Evolutionary conservation across 345 rosid species (phyloP).

Genomic region (Abelmoschus esculentus): DNA sequence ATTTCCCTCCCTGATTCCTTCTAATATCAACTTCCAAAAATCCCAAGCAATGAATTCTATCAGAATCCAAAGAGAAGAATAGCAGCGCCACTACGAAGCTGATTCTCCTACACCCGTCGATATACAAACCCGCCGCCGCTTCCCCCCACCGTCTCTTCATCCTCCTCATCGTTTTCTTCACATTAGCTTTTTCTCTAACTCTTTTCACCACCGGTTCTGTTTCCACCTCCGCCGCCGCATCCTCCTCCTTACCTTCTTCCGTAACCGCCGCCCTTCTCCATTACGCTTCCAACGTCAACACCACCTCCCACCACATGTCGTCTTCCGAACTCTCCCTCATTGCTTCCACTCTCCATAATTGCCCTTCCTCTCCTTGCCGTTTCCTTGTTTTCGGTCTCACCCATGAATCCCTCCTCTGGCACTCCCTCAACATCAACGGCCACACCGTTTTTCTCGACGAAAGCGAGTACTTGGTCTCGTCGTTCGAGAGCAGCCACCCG

Average conservation of each 20-base stretch:
- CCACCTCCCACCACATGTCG: conserved; percentile 54
- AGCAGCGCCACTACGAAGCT: conserved; percentile 51
- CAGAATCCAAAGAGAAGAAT: not conserved
- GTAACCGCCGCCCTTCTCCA: conserved; percentile 62
- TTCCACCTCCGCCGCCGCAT: conserved; percentile 18
- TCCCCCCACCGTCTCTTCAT: conserved; percentile 38
- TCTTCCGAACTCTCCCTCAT: conserved; percentile 53
- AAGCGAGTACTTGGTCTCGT: conserved; percentile 49
- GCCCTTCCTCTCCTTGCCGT: conserved; percentile 39
- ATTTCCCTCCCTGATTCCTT: not conserved
- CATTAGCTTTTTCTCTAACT: conserved; percentile 61
- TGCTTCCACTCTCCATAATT: conserved; percentile 36
- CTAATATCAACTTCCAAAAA: not conserved
- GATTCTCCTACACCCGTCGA: conserved; percentile 63
- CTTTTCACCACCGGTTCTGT: conserved; percentile 40
- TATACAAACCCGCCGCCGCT: conserved; percentile 38
- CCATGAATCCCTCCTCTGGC: conserved; percentile 83
- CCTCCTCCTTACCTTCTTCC: conserved; percentile 34
- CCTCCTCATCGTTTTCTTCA: conserved; percentile 52
- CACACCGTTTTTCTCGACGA: conserved; percentile 77
- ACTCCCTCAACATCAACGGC: conserved; percentile 61
- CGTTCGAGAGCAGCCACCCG: conserved; percentile 50
- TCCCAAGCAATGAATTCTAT: not conserved
- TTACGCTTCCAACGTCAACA: conserved; percentile 49
- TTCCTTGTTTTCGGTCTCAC: conserved; percentile 72